Evolutionary conservation across 2,329 filamentous ascomycete species (phyloP).

Genomic region (Aspergillus bombycis): DNA sequence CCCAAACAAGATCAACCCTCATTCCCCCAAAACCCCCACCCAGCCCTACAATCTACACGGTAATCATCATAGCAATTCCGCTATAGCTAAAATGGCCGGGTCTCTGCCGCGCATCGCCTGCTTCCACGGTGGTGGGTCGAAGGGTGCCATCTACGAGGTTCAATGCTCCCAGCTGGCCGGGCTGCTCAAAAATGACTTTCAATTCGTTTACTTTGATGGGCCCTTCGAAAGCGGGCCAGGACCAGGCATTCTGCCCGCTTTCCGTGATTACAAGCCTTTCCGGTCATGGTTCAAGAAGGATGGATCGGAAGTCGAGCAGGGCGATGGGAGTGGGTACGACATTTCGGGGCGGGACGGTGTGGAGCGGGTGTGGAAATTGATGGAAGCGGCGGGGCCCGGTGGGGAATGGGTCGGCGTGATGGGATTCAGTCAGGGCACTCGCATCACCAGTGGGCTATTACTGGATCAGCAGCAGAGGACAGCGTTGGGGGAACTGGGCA

Average conservation of each 20-base stretch:
- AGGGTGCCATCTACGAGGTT: slow-evolving; percentile 20
- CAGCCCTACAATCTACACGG: background rate
- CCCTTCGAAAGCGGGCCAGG: slow-evolving; percentile 22
- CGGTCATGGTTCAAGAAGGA: slow-evolving; percentile 25
- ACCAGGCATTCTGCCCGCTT: slow-evolving; percentile 26
- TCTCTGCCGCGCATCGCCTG: slow-evolving; percentile 26
- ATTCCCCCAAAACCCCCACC: background rate
- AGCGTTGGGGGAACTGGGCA: background rate
- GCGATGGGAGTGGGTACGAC: slow-evolving; percentile 26
- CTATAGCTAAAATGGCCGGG: background rate
- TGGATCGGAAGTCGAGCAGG: slow-evolving; percentile 7
- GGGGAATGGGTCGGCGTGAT: slow-evolving; percentile 26
- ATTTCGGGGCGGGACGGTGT: slow-evolving; percentile 20
- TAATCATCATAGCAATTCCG: accelerated
- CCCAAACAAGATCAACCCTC: background rate
- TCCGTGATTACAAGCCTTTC: slow-evolving; percentile 20
- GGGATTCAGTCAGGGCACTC: slow-evolving; percentile 28
- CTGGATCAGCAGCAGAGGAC: slow-evolving; percentile 25
- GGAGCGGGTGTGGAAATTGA: slow-evolving; percentile 22
- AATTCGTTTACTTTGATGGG: slow-evolving; percentile 26
- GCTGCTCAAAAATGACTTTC: slow-evolving; percentile 19
- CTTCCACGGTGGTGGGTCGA: slow-evolving; percentile 29
- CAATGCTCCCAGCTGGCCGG: slow-evolving; percentile 23
- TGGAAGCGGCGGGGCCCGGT: slow-evolving; percentile 14
- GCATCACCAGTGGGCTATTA: slow-evolving; percentile 22